Evolutionary conservation across 176 grass and related monocot species (phyloP).

Genomic region (Oryza brachyantha): DNA sequence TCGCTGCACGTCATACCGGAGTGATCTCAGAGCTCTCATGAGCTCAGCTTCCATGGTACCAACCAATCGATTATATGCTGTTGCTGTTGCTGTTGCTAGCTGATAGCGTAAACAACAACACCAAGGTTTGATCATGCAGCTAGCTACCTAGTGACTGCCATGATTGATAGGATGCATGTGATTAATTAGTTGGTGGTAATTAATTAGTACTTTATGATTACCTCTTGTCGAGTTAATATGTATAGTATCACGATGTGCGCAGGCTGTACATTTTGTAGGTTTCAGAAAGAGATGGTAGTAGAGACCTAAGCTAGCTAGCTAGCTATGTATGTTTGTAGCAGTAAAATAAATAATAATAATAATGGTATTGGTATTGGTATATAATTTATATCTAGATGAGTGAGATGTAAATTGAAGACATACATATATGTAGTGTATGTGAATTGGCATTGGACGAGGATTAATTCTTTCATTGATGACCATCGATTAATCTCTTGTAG

Average conservation of each 20-base stretch:
- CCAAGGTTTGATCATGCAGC: background rate
- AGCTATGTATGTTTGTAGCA: background rate
- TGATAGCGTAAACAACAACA: background rate
- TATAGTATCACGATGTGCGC: background rate
- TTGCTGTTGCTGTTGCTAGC: background rate
- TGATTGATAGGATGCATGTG: background rate
- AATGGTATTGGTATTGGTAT: no score
- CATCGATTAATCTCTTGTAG: background rate
- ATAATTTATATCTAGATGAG: background rate
- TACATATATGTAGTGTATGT: background rate
- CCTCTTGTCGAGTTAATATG: background rate
- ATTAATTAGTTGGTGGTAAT: background rate
- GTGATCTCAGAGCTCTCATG: conserved; percentile 29
- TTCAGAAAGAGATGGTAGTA: background rate
- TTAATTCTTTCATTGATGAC: background rate
- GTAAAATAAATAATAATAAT: background rate
- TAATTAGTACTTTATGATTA: background rate
- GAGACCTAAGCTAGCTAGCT: background rate
- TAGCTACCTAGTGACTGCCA: no score
- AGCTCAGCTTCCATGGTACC: background rate
- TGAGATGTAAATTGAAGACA: background rate
- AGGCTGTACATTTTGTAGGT: background rate
- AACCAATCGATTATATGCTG: background rate
- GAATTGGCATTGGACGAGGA: background rate
- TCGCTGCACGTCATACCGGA: conserved; percentile 67